Conservation (phyloP, 2,329 filamentous ascomycete genomes). For the Sclerotiophoma versabilis region DNA sequence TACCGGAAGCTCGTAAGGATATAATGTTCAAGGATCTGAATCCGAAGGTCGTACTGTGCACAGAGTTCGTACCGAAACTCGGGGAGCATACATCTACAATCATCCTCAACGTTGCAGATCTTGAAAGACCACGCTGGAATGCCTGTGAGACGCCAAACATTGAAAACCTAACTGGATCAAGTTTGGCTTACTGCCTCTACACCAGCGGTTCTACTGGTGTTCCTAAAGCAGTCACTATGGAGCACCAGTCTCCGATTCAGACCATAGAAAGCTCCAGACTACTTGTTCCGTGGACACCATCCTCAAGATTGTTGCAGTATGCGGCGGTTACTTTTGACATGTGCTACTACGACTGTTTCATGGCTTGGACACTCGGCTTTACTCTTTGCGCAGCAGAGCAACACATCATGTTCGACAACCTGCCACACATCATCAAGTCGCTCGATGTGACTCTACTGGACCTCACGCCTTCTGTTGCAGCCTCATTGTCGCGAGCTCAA, state of each 20-base stretch:
- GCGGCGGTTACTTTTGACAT: conserved; percentile 55
- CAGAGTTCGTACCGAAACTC: not conserved
- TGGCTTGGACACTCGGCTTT: conserved; percentile 55
- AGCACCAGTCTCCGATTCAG: conserved; percentile 51
- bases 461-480: conserved; percentile 53
- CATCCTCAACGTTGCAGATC: conserved; percentile 27
- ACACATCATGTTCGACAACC: conserved; percentile 48
- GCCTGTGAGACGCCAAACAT: conserved; percentile 34
- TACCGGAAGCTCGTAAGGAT: conserved; percentile 44
- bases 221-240: conserved; percentile 54
- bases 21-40: conserved; percentile 46
- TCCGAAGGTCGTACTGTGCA: conserved; percentile 39
- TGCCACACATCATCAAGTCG: conserved; percentile 44
- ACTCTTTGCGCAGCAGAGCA: conserved; percentile 52
- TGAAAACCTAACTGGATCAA: conserved; percentile 30
- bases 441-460: conserved; percentile 50
- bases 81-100: not conserved
- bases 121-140: conserved; percentile 11
- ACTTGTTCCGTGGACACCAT: conserved; percentile 49
- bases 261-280: conserved; percentile 50
- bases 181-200: conserved; percentile 54
- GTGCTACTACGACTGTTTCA: conserved; percentile 58
- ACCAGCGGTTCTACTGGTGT: conserved; percentile 55
- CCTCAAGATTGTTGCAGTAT: conserved; percentile 53
- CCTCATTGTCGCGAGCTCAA: conserved; percentile 39